A percentile compares a stretch with the other conserved stretches of the same genome.
Evolutionary conservation across 106 monocot species (phyloP).

Genomic region (Gastrodia elata): DNA sequence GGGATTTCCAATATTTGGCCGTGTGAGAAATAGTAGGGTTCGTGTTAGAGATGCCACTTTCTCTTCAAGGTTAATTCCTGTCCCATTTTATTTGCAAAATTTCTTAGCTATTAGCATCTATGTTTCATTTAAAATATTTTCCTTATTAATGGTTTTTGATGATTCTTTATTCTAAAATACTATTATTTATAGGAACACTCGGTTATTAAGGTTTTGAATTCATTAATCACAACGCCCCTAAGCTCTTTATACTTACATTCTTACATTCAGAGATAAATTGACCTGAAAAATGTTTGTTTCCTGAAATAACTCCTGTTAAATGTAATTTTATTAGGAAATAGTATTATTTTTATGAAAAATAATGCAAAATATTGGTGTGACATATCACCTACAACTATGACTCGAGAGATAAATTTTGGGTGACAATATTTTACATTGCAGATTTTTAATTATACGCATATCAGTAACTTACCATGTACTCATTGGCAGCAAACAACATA

Average conservation of each 20-base stretch:
- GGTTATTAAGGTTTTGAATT: not conserved
- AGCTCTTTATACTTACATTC: not conserved
- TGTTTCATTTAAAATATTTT: not conserved
- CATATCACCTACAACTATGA: too few relatives aligned
- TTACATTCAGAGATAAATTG: not conserved
- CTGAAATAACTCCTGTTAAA: not conserved
- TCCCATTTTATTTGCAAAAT: not conserved
- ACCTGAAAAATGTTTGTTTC: not conserved
- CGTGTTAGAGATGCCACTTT: constrained; percentile 90
- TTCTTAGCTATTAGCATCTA: not conserved
- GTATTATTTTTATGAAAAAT: too few relatives aligned
- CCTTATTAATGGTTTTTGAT: not conserved
- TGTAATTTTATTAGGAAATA: not conserved
- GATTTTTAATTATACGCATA: too few relatives aligned
- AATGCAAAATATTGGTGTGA: too few relatives aligned
- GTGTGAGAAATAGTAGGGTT: constrained; percentile 86
- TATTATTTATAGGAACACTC: not conserved
- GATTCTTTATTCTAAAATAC: not conserved
- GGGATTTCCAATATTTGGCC: constrained; percentile 83
- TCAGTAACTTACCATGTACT: too few relatives aligned
- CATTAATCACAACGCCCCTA: not conserved
- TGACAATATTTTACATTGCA: too few relatives aligned
- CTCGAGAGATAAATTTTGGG: too few relatives aligned
- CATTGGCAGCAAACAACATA: too few relatives aligned
- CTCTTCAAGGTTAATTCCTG: constrained; percentile 69